Base-by-base conservation (phyloP, 75 land plant genomes). In the Picea sitchensis region DNA sequence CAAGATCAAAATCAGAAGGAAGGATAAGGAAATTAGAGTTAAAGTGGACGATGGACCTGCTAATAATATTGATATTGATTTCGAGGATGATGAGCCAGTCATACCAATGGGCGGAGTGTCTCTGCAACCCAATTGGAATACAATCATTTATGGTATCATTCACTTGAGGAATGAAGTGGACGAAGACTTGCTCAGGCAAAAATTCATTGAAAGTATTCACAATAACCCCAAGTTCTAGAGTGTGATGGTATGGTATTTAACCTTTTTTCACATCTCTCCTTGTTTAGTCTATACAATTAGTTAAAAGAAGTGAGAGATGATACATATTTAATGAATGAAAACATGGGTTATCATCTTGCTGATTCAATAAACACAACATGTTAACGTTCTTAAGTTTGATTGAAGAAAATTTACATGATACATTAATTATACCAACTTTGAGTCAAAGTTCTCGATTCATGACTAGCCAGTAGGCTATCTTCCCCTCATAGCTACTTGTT, bases 71-170 rank as follows among this genome's bases (percentile, higher is more conserved):
- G 26, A 26, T 26, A 26, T 26, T 26, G 36, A 14, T 18, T 61
- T 11, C 1, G 75, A 74, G 64, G 54, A 56, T 20, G 79, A 71
- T 51, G 88, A 89, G 72, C 92, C 94, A 3, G 80, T 92, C 56
- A 90, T 88, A 23, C 94, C 94, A 14, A 85, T 88, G 3, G 92
- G 94, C 47, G 73, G 94, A 15, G 68, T 88, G 11, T 90, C 90
- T 84, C 73, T 82, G 60, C 78, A 75, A 3, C 91, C 93, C 13
- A 65, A 67, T 2, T 61, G 81, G 72, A 59, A 90, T 44, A 80
- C 80, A 58, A 32, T 80, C 30, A 82, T 87, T 41, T 30, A 81
- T 73, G 73, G 77, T 77, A 78, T 80, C 9, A 63, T 92, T 30
- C 86, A 83, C 44, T 68, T 84, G 32, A 63, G 68, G 61, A 21